Base-by-base conservation (phyloP, 768 basidiomycete species). In the Tricholoma flavovirens region DNA sequence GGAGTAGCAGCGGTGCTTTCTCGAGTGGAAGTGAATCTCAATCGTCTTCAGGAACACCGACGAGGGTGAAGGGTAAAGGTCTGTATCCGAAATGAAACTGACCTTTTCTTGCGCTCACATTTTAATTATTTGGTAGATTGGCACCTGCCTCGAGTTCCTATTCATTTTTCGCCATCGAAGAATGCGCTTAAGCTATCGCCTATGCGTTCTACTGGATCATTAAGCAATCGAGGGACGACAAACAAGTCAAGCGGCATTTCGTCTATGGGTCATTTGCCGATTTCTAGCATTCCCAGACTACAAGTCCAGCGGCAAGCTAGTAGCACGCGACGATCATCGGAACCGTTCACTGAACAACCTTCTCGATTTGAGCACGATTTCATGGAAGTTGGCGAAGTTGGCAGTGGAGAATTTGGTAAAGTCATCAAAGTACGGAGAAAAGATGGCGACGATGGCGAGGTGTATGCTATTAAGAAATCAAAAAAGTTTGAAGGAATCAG, bases 381-480 rank as follows among this genome's bases (percentile, higher is more conserved):
- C 66, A 75, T 83, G 8, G 83, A 90, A 63, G 73, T 93, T 40
- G 88, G 89, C 55, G 83, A 86, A 64, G 77, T 98, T 10, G 96
- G 96, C 5, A 87, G 86, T 51, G 96, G 96, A 12, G 92, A 93
- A 67, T 98, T 98, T 71, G 94, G 94, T 22, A 88, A 88, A 64
- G 96, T 93, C 17, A 88, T 93, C 73, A 91, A 89, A 72, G 91
- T 87, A 42, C 81, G 80, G 54, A 75, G 77, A 67, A 91, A 93
- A 73, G 76, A 78, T 38, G 76, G 73, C 58, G 72, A 77, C 58
- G 74, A 81, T 35, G 64, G 68, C 33, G 71, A 73, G 49, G 71
- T 91, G 32, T 95, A 80, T 69, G 96, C 96, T 9, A 84, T 99
- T 65, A 99, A 99, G 78, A 89, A 90, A 68, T 95, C 92, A 29